Evolutionary conservation across 352 stramenopile genomes (phyloP).

Genomic region (Phytophthora sp.): DNA sequence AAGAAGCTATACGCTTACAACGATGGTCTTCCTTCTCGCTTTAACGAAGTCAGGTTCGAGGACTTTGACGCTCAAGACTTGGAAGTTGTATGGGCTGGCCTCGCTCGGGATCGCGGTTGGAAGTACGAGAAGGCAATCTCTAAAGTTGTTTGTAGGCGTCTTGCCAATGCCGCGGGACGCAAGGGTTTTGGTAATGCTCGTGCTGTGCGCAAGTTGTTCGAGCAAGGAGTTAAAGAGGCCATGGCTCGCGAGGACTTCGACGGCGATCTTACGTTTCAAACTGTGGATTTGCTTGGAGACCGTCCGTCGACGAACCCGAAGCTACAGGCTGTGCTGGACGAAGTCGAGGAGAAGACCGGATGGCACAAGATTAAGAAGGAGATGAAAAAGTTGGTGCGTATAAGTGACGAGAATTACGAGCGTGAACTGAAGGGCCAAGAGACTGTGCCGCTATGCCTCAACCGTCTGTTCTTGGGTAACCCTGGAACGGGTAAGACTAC

Average conservation of each 20-base stretch:
- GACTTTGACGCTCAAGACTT: constrained; percentile 89
- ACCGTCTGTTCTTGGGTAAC: constrained; percentile 92
- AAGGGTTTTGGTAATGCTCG: constrained; percentile 91
- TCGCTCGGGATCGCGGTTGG: constrained; percentile 56
- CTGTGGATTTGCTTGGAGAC: constrained; percentile 80
- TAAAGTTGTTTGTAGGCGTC: constrained; percentile 65
- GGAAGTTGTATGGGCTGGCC: constrained; percentile 68
- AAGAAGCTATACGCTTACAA: constrained; percentile 93
- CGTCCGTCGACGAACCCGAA: constrained; percentile 81
- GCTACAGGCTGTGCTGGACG: constrained; percentile 49
- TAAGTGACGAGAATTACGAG: constrained; percentile 86
- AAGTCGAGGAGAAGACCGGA: constrained; percentile 80
- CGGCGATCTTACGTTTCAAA: constrained; percentile 53
- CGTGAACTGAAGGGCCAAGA: constrained; percentile 71
- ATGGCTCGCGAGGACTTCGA: constrained; percentile 80
- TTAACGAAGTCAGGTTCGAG: constrained; percentile 87
- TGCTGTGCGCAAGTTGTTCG: constrained; percentile 77
- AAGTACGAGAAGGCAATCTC: constrained; percentile 46
- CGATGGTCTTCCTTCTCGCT: constrained; percentile 88
- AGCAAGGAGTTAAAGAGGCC: constrained; percentile 59
- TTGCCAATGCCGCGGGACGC: constrained; percentile 59
- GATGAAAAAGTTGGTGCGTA: constrained; percentile 65
- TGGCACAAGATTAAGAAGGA: constrained; percentile 84
- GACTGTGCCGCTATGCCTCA: constrained; percentile 74
- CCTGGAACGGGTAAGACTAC: constrained; percentile 94